phyloP scores from a whole-genome alignment of 352 stramenopile species.

The Globisporangium irregulare region DNA sequence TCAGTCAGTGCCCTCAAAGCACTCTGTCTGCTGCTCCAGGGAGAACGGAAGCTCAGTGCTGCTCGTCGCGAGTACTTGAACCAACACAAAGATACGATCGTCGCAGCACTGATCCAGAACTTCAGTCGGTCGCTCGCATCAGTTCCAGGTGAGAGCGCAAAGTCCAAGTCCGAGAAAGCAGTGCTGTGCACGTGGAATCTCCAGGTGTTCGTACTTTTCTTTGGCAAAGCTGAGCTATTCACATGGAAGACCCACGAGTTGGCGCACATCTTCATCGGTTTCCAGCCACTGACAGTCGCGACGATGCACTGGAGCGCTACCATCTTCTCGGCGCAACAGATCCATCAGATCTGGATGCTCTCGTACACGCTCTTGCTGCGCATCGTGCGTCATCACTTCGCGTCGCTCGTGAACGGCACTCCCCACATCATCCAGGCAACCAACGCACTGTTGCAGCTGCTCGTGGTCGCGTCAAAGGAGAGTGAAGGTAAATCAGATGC shows the following conservation, averaged over 20 bases:
- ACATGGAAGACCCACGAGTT: constrained; percentile 75
- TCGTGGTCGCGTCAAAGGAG: constrained; percentile 28
- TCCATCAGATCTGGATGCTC: constrained; percentile 75
- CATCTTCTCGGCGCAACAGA: constrained; percentile 26
- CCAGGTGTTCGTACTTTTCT: constrained; percentile 61
- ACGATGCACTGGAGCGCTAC: constrained; percentile 25
- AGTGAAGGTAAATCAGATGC: background rate
- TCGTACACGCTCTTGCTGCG: constrained; percentile 79
- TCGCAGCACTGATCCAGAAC: constrained; percentile 44
- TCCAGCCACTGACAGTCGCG: constrained; percentile 50
- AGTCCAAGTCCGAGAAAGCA: background rate
- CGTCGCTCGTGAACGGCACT: constrained; percentile 60
- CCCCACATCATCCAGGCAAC: constrained; percentile 63
- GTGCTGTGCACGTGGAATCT: constrained; percentile 51
- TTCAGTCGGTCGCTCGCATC: constrained; percentile 35
- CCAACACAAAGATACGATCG: constrained; percentile 47
- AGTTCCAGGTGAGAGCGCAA: background rate
- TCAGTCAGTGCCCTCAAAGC: constrained; percentile 54
- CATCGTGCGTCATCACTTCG: constrained; percentile 74
- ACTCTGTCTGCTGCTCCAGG: constrained; percentile 50
- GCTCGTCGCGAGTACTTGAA: constrained; percentile 46
- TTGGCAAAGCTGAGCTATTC: constrained; percentile 78
- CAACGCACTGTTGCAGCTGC: constrained; percentile 65
- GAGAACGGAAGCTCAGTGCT: constrained; percentile 57
- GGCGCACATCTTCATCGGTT: constrained; percentile 59